Percentiles rank a stretch among this genome's conserved stretches.
Evolutionary conservation across 805 yeast genomes (phyloP).

Genomic region (Starmerella stellata): DNA sequence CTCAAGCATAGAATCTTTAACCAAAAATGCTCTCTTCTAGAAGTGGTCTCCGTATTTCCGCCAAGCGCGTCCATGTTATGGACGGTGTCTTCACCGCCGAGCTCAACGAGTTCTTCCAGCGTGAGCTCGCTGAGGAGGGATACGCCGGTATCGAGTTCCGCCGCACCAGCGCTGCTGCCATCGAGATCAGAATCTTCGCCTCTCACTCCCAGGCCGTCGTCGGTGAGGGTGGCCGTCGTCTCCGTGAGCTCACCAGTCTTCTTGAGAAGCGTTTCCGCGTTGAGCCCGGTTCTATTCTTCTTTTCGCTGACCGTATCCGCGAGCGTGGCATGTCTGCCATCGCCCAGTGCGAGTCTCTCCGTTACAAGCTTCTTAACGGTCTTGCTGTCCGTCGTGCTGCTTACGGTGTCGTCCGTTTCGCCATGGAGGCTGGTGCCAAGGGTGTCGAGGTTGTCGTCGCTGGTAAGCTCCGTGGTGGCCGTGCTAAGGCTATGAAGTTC

Average conservation of each 20-base stretch:
- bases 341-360: constrained; percentile 98
- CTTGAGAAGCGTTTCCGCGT: constrained; percentile 97
- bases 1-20: neutral
- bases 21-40: constrained; percentile 11
- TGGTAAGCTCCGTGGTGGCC: constrained; percentile 99
- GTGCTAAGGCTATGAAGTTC: constrained; percentile 99
- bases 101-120: constrained; percentile 99
- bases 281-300: constrained; percentile 78
- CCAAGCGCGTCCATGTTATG: constrained; percentile 98
- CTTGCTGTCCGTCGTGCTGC: constrained; percentile 99
- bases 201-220: constrained; percentile 96
- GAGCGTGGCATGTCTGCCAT: constrained; percentile 99
- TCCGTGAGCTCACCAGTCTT: constrained; percentile 93
- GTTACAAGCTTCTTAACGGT: constrained; percentile 95
- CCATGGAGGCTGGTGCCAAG: constrained; percentile 99
- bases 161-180: constrained; percentile 92
- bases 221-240: constrained; percentile 99
- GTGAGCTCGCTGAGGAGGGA: constrained; percentile 99
- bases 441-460: constrained; percentile 99
- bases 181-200: constrained; percentile 97
- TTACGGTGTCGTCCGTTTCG: constrained; percentile 99
- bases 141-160: constrained; percentile 99
- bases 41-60: constrained; percentile 42
- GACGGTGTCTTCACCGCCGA: constrained; percentile 99
- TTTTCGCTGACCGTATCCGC: constrained; percentile 98